A percentile compares a stretch with the other conserved stretches of the same genome.
phyloP scores from a whole-genome alignment of 768 basidiomycete genomes.

The Pleurotus sapidus region DNA sequence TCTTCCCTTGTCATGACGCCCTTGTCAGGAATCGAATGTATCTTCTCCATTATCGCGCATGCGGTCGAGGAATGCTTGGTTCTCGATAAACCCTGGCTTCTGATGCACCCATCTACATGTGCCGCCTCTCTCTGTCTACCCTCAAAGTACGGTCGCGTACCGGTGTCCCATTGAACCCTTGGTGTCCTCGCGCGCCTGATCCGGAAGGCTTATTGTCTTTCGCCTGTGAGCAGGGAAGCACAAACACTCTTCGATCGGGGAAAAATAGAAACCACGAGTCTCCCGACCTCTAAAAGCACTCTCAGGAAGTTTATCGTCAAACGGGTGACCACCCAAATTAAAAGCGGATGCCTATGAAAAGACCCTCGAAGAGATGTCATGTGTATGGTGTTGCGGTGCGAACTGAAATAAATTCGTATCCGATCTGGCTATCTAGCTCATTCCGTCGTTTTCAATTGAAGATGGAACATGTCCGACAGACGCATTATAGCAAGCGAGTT shows the following conservation, averaged over 20 bases:
- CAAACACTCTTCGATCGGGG: not conserved
- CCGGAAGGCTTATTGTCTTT: slow-evolving; percentile 7
- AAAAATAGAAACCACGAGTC: not conserved
- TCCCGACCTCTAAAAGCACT: not conserved
- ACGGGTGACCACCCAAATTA: not conserved
- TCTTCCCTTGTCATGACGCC: no score
- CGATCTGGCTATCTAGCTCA: no score
- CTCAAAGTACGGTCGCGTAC: not conserved
- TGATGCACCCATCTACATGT: not conserved
- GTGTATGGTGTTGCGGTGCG: not conserved
- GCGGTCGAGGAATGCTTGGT: not conserved
- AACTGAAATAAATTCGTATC: not conserved
- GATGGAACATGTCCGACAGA: no score
- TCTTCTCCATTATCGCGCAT: not conserved
- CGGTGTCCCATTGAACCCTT: no score
- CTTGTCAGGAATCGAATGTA: no score
- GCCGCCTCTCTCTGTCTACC: not conserved
- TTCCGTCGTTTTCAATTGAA: no score
- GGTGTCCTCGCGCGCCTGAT: no score
- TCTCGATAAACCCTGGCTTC: not conserved
- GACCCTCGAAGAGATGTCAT: not conserved
- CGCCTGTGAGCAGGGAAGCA: not conserved
- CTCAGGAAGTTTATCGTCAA: not conserved
- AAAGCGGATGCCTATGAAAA: not conserved
- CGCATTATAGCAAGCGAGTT: no score